A percentile compares a stretch with the other conserved stretches of the same genome.
Conservation (phyloP, 805 yeast genomes). For the Nakazawaea ishiwadae region DNA sequence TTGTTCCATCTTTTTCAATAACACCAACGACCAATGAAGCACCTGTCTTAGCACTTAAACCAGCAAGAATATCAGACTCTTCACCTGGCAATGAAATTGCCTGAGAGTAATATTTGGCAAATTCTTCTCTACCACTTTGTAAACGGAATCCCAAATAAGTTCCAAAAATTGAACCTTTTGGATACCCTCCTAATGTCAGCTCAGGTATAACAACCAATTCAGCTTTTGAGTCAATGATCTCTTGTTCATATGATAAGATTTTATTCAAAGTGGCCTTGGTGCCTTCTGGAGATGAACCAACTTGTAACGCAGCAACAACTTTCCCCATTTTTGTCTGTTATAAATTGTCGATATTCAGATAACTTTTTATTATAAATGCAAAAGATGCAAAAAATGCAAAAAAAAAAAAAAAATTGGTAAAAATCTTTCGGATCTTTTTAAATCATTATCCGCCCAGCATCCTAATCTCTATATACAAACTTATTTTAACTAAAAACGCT, state of each 20-base stretch:
- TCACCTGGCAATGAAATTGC: conserved; percentile 32
- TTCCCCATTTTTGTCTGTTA: conserved; percentile 9
- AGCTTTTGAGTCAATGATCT: conserved; percentile 27
- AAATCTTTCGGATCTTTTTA: too few relatives aligned
- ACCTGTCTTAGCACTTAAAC: conserved; percentile 27
- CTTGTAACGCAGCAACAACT: conserved; percentile 38
- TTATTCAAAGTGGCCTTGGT: conserved; percentile 32
- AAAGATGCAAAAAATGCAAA: too few relatives aligned
- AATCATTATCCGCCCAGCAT: too few relatives aligned
- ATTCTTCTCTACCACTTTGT: conserved; percentile 36
- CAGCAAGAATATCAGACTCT: conserved; percentile 29
- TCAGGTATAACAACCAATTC: conserved; percentile 40
- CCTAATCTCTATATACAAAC: conserved; percentile 3
- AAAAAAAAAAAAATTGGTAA: neutral
- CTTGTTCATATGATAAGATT: conserved; percentile 32
- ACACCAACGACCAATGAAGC: conserved; percentile 35
- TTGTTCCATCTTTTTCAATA: conserved; percentile 33
- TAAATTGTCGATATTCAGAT: neutral
- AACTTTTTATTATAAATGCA: too few relatives aligned
- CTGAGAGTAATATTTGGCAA: conserved; percentile 28
- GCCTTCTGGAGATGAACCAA: conserved; percentile 34
- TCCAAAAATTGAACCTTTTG: conserved; percentile 39
- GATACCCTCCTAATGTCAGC: conserved; percentile 42
- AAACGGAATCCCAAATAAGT: conserved; percentile 37
- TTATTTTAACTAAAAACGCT: conserved; percentile 13